Percentiles rank a stretch among this genome's conserved stretches.
phyloP scores from a whole-genome alignment of 352 stramenopile genomes.

The Pythium scleroteichum region DNA sequence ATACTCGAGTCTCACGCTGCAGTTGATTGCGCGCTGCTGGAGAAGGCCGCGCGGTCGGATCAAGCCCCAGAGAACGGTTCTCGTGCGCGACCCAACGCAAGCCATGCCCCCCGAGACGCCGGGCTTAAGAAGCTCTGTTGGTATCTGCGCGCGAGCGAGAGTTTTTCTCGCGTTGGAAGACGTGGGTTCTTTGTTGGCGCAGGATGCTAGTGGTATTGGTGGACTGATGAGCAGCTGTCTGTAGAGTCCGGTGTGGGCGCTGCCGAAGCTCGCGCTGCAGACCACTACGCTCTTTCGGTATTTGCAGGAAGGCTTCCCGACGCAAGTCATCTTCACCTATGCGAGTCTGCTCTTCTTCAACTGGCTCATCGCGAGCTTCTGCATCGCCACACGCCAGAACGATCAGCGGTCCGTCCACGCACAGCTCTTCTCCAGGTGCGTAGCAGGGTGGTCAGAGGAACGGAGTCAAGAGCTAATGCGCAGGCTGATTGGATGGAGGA shows the following conservation, averaged over 20 bases:
- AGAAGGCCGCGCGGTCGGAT: neutral
- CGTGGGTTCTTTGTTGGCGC: too few relatives aligned
- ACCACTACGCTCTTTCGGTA: constrained; percentile 9
- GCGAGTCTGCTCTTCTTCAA: constrained; percentile 5
- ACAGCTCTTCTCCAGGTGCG: constrained; percentile 10
- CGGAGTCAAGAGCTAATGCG: neutral
- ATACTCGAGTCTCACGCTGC: neutral
- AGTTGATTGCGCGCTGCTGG: neutral
- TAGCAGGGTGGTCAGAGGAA: neutral
- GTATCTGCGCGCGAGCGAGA: too few relatives aligned
- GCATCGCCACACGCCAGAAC: neutral
- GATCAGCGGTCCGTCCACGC: neutral
- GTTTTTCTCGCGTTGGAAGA: too few relatives aligned
- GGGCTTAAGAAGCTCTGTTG: too few relatives aligned
- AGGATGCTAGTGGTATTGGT: too few relatives aligned
- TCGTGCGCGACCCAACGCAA: too few relatives aligned
- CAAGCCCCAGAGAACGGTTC: too few relatives aligned
- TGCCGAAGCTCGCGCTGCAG: constrained; percentile 16
- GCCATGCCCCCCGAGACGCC: too few relatives aligned
- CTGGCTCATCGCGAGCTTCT: constrained; percentile 10
- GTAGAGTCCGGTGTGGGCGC: constrained; percentile 7
- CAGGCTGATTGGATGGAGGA: neutral
- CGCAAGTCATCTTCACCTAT: constrained; percentile 2
- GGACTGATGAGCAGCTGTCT: too few relatives aligned
- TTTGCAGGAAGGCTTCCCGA: constrained; percentile 13